Base-by-base conservation (phyloP, 331 rosid species). In the Telfairia occidentalis region DNA sequence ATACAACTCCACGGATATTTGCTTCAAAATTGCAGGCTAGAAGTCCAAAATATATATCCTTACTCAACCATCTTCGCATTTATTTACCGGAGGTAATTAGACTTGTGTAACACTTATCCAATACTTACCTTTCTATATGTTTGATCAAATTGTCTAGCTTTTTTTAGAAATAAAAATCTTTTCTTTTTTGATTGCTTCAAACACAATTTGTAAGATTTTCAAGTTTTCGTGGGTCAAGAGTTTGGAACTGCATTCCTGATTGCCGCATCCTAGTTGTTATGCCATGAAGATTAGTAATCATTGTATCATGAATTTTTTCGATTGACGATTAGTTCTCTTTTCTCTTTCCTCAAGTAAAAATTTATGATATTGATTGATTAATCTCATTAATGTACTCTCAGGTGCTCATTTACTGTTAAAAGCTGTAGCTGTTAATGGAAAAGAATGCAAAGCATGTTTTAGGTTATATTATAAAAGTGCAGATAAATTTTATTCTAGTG, bases 31-130 rank as follows among this genome's bases (percentile, higher is more conserved):
- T 95, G 90, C 96, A 88, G 84, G 90, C 99, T 63, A 86, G 97
- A 87, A 92, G 99, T 85, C 97, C 99, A 24, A 92, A 95, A 84
- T 95, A 95, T 79, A 95, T 92, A 89, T 92, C 99, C 82, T 79
- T 95, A 54, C 97, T 95, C 85, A 95, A 95, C 79, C 99, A 95
- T 80, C 84, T 95, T 46, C 99, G 97, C 78, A 95, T 95, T 75
- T 95, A 92, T 83, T 63, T 95, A 76, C 99, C 99, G 0, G 99
- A 92, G 99, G 99, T 90, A 82, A 83, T 75, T 76, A 76, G 8
- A 21, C 30, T 40, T n/a, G 19, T 73, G 30, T 1, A 38, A 37
- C 21, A 11, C 15, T 66, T 66, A 15, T 30, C 57, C 16, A 48
- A 78, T 32, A 59, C 53, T 63, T 74, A 5, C 2, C 12, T 59